Base-by-base conservation (phyloP, 2,329 filamentous ascomycete genomes). In the Alternaria panax region DNA sequence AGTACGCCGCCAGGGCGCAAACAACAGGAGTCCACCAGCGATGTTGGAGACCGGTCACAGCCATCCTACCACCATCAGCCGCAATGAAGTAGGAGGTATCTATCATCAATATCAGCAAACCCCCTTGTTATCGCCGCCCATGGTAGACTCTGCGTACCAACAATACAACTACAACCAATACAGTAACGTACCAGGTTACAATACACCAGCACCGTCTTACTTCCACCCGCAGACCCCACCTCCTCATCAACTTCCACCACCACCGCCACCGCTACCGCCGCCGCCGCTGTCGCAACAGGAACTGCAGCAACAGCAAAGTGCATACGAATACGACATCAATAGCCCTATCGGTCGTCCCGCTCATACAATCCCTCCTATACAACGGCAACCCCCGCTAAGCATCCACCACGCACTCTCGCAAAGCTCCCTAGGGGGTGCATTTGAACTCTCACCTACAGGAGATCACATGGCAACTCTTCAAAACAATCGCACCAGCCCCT, bases 31-130 rank as follows among this genome's bases (percentile, higher is more conserved):
- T 11, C 38, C 16, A 34, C 22, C 50, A 8, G 20, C 43, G 1
- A 59, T 63, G 54, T n/a, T 57, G 4, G 48, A 47, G 24, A 27
- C 38, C 25, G 36, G 34, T 27, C 27, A 18, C 20, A 25, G 16
- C 1, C 45, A 32, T 34, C 32, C 45, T 30, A 22, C 36, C 1
- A 27, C 27, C 16, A 27, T 22, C 14, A 24, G 12, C 3, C 36
- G 22, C 2, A 47, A 40, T 22, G 51, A 43, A 22, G 12, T 16
- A 41, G 45, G 28, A 2, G 27, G 20, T 27, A 7, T 30, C 6
- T 56, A 57, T n/a, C 53, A 57, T 7, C 52, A 51, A 24, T 57
- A 57, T 14, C 34, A 38, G 4, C 50, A 42, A 18, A 52, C 47
- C 16, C 9, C 41, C 5, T n/a, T 32, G 22, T 12, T 41, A 45